Conservation (phyloP, 2,329 filamentous ascomycete genomes). For the Colletotrichum chrysophilum region DNA sequence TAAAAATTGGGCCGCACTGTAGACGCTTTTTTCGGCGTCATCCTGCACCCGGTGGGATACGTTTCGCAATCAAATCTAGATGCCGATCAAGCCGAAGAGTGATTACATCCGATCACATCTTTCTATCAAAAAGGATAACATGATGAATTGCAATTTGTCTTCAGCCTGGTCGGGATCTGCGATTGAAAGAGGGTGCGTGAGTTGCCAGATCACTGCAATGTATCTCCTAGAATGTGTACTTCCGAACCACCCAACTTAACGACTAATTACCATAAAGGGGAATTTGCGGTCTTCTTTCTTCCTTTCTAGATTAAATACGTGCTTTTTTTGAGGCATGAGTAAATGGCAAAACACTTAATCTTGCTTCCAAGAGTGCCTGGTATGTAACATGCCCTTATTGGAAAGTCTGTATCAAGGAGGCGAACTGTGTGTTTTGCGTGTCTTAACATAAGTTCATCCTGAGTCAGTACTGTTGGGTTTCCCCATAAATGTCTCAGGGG, state of each 20-base stretch:
- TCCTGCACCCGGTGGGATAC: not conserved
- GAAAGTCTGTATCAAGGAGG: not conserved
- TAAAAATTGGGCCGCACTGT: not conserved
- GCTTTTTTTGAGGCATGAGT: not conserved
- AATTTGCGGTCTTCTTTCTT: not conserved
- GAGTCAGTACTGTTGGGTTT: not conserved
- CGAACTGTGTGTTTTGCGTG: not conserved
- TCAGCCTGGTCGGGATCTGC: too few species aligned
- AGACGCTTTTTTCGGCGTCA: not conserved
- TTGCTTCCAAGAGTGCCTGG: not conserved
- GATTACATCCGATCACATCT: accelerated
- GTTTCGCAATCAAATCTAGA: not conserved
- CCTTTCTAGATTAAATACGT: accelerated
- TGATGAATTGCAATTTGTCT: not conserved
- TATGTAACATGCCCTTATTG: not conserved
- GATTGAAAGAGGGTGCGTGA: not conserved
- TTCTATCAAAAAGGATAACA: not conserved
- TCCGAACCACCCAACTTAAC: accelerated
- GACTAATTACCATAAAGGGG: not conserved
- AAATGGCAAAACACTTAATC: accelerated
- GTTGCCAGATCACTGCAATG: not conserved
- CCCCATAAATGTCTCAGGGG: accelerated
- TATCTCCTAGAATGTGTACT: accelerated
- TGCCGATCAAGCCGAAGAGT: not conserved
- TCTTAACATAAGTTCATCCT: not conserved